phyloP scores from a whole-genome alignment of 2,329 filamentous ascomycete genomes.

The Exophiala viscosa region DNA sequence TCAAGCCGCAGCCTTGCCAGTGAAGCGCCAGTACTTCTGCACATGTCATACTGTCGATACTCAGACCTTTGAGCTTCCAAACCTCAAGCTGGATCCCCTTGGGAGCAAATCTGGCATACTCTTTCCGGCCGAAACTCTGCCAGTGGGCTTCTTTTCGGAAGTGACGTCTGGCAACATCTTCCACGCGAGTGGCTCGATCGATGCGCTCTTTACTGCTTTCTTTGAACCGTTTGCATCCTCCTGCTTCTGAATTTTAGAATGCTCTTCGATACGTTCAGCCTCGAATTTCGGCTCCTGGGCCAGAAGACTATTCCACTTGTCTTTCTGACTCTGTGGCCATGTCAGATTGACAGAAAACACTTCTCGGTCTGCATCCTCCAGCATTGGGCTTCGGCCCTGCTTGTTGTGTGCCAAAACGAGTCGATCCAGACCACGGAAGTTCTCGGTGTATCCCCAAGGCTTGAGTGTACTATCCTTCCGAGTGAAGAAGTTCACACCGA shows the following conservation, averaged over 20 bases:
- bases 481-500: conserved; percentile 26
- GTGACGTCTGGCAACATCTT: conserved; percentile 15
- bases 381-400: conserved; percentile 27
- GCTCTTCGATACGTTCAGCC: conserved; percentile 14
- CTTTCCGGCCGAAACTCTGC: conserved; percentile 5
- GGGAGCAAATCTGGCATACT: conserved; percentile 7
- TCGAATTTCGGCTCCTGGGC: conserved; percentile 9
- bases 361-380: conserved; percentile 28
- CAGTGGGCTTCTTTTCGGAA: conserved; percentile 5
- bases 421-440: conserved; percentile 28
- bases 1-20: too few species aligned
- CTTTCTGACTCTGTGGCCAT: conserved; percentile 27
- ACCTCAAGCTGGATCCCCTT: conserved; percentile 15
- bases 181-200: conserved; percentile 14
- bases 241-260: conserved; percentile 7
- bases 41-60: neutral
- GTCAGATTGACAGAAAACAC: conserved; percentile 28
- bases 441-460: conserved; percentile 28
- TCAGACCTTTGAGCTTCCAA: conserved; percentile 3
- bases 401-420: conserved; percentile 21
- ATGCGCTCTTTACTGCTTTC: conserved; percentile 10
- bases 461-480: conserved; percentile 16
- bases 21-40: too few species aligned
- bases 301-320: conserved; percentile 21
- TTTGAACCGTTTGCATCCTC: conserved; percentile 9